Evolutionary conservation across 225 moss, liverwort and hornwort genomes (phyloP), one percentile per base, ranked within the genome.

Genomic region (Lunularia cruciata): DNA sequence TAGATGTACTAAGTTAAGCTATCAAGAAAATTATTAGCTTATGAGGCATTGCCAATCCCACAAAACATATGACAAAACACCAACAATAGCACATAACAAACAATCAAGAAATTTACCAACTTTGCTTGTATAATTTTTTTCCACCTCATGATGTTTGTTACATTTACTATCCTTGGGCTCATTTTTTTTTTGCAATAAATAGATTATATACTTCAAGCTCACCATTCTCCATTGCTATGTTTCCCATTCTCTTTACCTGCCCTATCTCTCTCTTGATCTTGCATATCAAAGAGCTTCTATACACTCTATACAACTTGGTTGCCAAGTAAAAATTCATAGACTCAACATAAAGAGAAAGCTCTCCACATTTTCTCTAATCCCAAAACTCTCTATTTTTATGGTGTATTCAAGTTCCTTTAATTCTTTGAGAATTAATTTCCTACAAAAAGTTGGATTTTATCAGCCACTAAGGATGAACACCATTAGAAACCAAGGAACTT

Each of bases 181-280:
- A 71, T 71, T n/a, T n/a, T n/a, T n/a, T n/a, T n/a, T n/a, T 92
- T 20, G 88, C 95, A 15, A 95, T 3, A 37, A 83, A 95, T 84
- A 95, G 70, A 67, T 37, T 27, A 34, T 86, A 95, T 38, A 85
- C 47, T 72, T 77, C 72, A 12, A 76, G 28, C 5, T 70, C 64
- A 13, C 32, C 63, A 20, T 68, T 68, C 45, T 30, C 53, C 63
- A 36, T 58, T 27, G 16, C 32, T 11, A 47, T 46, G 35, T 22
- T 35, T 8, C 62, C 72, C 67, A 53, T 74, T 45, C 35, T 16
- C 26, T 40, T 68, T n/a, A n/a, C n/a, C 32, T 28, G 57, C 65
- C 63, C 73, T 66, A 74, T 74, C 55, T 28, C 43, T 27, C 69
- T 55, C 22, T 5, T 6, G 26, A 34, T 53, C 35, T 67, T 22